Conservation (phyloP, 805 yeast species). For the Candida pseudofarinosa region DNA sequence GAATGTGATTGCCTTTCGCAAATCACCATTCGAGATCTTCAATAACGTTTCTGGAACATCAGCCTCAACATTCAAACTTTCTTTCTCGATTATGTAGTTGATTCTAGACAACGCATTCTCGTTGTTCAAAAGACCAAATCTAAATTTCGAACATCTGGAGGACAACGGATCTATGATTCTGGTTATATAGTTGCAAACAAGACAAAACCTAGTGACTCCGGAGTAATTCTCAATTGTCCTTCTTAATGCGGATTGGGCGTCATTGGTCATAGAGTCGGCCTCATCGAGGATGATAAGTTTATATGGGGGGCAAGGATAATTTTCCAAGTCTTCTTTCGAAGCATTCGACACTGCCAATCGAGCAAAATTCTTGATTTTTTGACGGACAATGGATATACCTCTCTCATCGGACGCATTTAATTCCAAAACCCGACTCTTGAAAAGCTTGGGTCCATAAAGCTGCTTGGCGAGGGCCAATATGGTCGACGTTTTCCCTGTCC, state of each 20-base stretch:
- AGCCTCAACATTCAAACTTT: slow-evolving; percentile 27
- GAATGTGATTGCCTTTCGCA: slow-evolving; percentile 87
- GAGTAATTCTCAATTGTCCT: slow-evolving; percentile 93
- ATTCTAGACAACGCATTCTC: slow-evolving; percentile 68
- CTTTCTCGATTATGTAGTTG: slow-evolving; percentile 50
- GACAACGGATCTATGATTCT: slow-evolving; percentile 96
- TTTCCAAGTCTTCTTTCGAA: slow-evolving; percentile 55
- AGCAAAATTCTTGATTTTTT: slow-evolving; percentile 83
- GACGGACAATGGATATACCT: slow-evolving; percentile 84
- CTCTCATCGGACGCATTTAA: slow-evolving; percentile 89
- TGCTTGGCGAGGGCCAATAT: slow-evolving; percentile 79
- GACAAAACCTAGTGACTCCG: slow-evolving; percentile 81
- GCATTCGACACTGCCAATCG: slow-evolving; percentile 82
- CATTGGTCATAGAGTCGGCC: slow-evolving; percentile 96
- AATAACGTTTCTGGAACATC: slow-evolving; percentile 62
- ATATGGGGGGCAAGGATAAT: slow-evolving; percentile 95
- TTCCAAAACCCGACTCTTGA: slow-evolving; percentile 71
- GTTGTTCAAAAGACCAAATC: slow-evolving; percentile 77
- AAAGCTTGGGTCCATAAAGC: slow-evolving; percentile 65
- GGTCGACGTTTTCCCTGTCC: slow-evolving; percentile 90
- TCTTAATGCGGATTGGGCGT: slow-evolving; percentile 92
- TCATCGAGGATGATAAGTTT: slow-evolving; percentile 90
- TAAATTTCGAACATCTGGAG: slow-evolving; percentile 91
- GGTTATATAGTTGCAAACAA: slow-evolving; percentile 94
- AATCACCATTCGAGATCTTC: slow-evolving; percentile 79